Evolutionary conservation across 768 basidiomycete genomes (phyloP).

Genomic region (Trametes punicea): DNA sequence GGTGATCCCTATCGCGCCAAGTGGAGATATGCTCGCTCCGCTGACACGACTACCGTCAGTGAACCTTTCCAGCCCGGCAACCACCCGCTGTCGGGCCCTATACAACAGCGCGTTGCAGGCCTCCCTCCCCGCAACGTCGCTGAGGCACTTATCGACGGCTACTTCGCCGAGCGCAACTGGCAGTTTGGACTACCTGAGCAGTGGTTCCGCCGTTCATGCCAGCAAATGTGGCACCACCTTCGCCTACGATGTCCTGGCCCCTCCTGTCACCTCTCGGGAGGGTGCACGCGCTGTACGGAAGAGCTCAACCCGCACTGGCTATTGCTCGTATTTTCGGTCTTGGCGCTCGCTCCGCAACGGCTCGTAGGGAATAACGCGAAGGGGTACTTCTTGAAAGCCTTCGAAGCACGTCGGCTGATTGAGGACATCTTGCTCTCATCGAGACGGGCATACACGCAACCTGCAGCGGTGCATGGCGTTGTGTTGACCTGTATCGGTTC

Average conservation of each 20-base stretch:
- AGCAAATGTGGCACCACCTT: conserved; percentile 46
- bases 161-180: conserved; percentile 48
- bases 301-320: conserved; percentile 52
- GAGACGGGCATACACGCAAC: conserved; percentile 21
- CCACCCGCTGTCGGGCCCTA: conserved; percentile 35
- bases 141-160: conserved; percentile 28
- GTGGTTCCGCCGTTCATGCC: conserved; percentile 43
- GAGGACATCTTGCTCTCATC: conserved; percentile 37
- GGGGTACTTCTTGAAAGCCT: conserved; percentile 40
- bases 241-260: conserved; percentile 23
- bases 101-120: conserved; percentile 31
- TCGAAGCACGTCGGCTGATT: conserved; percentile 43
- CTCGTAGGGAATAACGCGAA: conserved; percentile 18
- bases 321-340: conserved; percentile 45
- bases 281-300: conserved; percentile 25
- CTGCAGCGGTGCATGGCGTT: conserved; percentile 34
- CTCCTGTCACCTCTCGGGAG: conserved; percentile 27
- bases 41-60: conserved; percentile 16
- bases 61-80: conserved; percentile 16
- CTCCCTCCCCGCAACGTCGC: conserved; percentile 19
- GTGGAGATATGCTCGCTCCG: conserved; percentile 41
- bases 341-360: conserved; percentile 39
- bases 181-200: conserved; percentile 48
- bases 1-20: conserved; percentile 36
- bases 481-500: conserved; percentile 46